Conservation (phyloP, 805 yeast species). For the Metschnikowia lachancei region DNA sequence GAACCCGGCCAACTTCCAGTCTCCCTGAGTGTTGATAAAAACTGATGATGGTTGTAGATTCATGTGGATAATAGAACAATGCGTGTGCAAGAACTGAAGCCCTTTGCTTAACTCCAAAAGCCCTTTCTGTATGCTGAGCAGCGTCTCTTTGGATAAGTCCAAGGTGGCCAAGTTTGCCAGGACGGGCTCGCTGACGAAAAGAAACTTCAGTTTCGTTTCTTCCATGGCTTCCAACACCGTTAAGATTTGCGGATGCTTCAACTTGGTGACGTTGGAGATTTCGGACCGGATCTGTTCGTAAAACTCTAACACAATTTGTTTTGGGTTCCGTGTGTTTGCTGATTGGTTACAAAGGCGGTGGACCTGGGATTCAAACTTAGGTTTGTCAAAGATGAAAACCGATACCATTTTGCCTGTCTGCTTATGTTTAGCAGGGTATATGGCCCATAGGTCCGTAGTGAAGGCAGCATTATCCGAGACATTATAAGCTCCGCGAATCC, state of each 20-base stretch:
- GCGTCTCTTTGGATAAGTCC: slow-evolving; percentile 49
- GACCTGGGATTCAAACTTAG: slow-evolving; percentile 60
- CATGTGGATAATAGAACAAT: slow-evolving; percentile 71
- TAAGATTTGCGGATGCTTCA: slow-evolving; percentile 86
- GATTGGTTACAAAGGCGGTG: slow-evolving; percentile 32
- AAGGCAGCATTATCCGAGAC: slow-evolving; percentile 71
- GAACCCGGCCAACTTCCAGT: slow-evolving; percentile 90
- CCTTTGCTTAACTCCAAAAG: slow-evolving; percentile 74
- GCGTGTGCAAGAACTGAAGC: slow-evolving; percentile 75
- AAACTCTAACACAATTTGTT: slow-evolving; percentile 56
- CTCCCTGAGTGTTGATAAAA: slow-evolving; percentile 77
- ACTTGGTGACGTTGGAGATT: slow-evolving; percentile 67
- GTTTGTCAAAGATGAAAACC: slow-evolving; percentile 84
- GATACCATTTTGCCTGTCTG: slow-evolving; percentile 62
- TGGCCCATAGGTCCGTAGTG: slow-evolving; percentile 76
- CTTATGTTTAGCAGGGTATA: slow-evolving; percentile 78
- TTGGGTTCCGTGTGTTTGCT: slow-evolving; percentile 42
- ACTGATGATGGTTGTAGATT: slow-evolving; percentile 77
- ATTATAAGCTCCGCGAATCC: slow-evolving; percentile 64
- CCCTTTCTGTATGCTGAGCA: slow-evolving; percentile 76
- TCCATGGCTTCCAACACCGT: slow-evolving; percentile 86
- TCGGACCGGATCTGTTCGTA: slow-evolving; percentile 66
- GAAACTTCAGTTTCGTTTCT: slow-evolving; percentile 71
- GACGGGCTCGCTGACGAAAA: slow-evolving; percentile 84
- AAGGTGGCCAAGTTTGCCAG: slow-evolving; percentile 49